Evolutionary conservation across 2,329 filamentous ascomycete genomes (phyloP).

Genomic region (Endoconidiophora polonica): DNA sequence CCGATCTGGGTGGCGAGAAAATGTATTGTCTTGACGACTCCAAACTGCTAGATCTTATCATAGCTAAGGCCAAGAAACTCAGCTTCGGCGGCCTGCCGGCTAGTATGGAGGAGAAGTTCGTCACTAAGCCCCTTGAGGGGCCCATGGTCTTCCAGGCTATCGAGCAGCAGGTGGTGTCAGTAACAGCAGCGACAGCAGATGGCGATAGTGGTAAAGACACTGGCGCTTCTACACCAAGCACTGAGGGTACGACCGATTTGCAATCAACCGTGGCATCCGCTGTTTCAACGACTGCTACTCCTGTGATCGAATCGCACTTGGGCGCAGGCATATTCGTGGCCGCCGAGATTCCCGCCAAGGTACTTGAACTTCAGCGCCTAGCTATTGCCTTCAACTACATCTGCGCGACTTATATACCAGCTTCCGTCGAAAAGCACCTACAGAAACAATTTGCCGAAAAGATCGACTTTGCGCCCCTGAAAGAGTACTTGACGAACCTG

Average conservation of each 20-base stretch:
- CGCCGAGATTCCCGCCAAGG: slow-evolving; percentile 21
- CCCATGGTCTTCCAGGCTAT: slow-evolving; percentile 52
- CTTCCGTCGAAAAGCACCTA: slow-evolving; percentile 27
- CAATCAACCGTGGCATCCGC: slow-evolving; percentile 22
- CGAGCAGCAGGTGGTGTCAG: too few species aligned
- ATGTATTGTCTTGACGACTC: slow-evolving; percentile 67
- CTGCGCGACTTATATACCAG: slow-evolving; percentile 40
- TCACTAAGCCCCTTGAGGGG: slow-evolving; percentile 57
- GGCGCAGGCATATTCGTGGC: slow-evolving; percentile 14
- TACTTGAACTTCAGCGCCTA: slow-evolving; percentile 45
- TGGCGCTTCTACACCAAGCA: slow-evolving; percentile 17
- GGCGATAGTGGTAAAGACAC: background rate
- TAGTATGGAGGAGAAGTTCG: slow-evolving; percentile 75
- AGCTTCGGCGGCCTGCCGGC: slow-evolving; percentile 47
- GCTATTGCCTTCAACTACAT: slow-evolving; percentile 50
- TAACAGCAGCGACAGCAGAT: too few species aligned
- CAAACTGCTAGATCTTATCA: slow-evolving; percentile 49
- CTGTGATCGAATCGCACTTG: too few species aligned
- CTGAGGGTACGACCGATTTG: slow-evolving; percentile 22
- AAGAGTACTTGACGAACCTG: slow-evolving; percentile 51
- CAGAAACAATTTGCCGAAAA: slow-evolving; percentile 24
- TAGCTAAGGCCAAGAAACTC: slow-evolving; percentile 58
- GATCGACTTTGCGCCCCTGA: slow-evolving; percentile 53
- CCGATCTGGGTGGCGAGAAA: slow-evolving; percentile 65
- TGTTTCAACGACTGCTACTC: slow-evolving; percentile 18